These are phyloP conservation scores for Melanogaster broomeanus DNA, from an alignment of 768 basidiomycete genomes.

Conservation along the genomic window DNA sequence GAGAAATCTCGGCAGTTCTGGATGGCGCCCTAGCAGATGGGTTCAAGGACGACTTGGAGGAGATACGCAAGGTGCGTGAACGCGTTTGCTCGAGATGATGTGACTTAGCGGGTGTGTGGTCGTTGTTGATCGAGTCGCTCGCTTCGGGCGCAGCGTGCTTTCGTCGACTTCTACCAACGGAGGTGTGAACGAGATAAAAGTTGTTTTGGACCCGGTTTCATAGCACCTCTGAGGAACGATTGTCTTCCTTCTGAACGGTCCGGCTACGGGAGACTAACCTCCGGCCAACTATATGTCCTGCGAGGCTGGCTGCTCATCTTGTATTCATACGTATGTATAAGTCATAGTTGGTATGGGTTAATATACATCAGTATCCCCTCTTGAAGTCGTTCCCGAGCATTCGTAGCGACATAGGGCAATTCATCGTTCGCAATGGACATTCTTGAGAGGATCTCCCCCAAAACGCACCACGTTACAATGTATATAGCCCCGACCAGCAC, in stretches of 20 bases:
- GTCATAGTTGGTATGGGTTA: too few relatives aligned
- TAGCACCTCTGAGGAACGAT: slow-evolving; percentile 1
- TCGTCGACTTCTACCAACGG: slow-evolving; percentile 39
- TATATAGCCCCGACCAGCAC: too few relatives aligned
- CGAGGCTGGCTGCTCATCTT: not conserved
- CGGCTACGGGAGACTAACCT: too few relatives aligned
- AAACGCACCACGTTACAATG: too few relatives aligned
- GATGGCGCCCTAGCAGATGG: slow-evolving; percentile 83
- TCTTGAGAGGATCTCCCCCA: too few relatives aligned
- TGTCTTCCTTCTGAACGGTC: too few relatives aligned
- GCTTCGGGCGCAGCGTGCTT: slow-evolving; percentile 79
- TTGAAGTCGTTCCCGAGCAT: too few relatives aligned
- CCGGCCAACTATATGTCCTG: not conserved
- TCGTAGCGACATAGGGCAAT: too few relatives aligned
- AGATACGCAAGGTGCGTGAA: slow-evolving; percentile 69
- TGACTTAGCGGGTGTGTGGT: not conserved
- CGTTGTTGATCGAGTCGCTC: slow-evolving; percentile 79
- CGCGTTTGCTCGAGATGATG: not conserved
- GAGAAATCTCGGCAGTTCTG: slow-evolving; percentile 80
- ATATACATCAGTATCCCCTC: too few relatives aligned
- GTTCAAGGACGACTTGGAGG: slow-evolving; percentile 82
- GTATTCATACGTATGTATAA: not conserved
- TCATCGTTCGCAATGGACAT: too few relatives aligned
- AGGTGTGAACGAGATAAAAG: slow-evolving; percentile 69
- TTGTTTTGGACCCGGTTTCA: slow-evolving; percentile 51